phyloP scores from a whole-genome alignment of 2,329 filamentous ascomycete species.

The Canariomyces notabilis region DNA sequence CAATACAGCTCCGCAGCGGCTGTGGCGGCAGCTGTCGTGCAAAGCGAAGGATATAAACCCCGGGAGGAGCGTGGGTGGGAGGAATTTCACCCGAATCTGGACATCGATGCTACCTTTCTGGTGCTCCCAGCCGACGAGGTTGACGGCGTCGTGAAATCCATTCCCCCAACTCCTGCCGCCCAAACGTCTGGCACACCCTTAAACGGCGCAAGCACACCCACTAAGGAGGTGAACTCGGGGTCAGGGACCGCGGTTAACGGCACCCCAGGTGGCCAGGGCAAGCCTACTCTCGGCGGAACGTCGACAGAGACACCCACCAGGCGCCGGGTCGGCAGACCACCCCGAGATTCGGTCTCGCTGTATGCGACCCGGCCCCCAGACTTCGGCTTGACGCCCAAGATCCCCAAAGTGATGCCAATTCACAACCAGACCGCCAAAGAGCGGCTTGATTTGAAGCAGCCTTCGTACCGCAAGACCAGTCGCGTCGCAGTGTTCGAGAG shows the following conservation, averaged over 20 bases:
- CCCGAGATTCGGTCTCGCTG: conserved; percentile 48
- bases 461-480: conserved; percentile 70
- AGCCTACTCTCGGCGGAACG: conserved; percentile 20
- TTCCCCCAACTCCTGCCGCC: conserved; percentile 33
- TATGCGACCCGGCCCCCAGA: conserved; percentile 48
- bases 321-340: conserved; percentile 41
- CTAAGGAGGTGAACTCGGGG: conserved; percentile 40
- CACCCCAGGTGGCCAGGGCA: conserved; percentile 36
- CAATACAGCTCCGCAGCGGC: conserved; percentile 84
- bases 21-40: conserved; percentile 79
- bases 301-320: conserved; percentile 36
- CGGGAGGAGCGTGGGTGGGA: conserved; percentile 96
- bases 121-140: conserved; percentile 80
- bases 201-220: conserved; percentile 43
- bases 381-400: conserved; percentile 43
- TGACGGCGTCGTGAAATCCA: conserved; percentile 61
- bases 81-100: conserved; percentile 92
- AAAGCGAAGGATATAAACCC: conserved; percentile 95
- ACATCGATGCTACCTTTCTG: conserved; percentile 76
- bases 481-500: conserved; percentile 79
- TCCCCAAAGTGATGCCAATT: conserved; percentile 66
- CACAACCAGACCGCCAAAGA: conserved; percentile 77
- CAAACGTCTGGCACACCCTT: conserved; percentile 33
- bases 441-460: conserved; percentile 69
- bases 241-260: conserved; percentile 38